These are phyloP conservation scores for Solanum chaucha DNA, from an alignment of 257 asterid genomes.

Conservation along the genomic window DNA sequence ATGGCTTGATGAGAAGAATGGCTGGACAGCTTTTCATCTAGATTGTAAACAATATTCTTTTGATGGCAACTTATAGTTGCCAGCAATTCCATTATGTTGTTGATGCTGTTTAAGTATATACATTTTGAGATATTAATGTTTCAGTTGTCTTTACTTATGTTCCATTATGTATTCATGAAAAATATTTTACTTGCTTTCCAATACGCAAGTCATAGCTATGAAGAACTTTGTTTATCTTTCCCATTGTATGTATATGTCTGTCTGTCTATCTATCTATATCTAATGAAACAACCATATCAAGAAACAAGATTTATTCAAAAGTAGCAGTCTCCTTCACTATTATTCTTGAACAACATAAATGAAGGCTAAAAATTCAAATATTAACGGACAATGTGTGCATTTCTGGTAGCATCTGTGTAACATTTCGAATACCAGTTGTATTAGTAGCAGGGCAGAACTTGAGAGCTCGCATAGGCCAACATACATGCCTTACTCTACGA, in stretches of 20 bases:
- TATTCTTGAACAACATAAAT: not conserved
- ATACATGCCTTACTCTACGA: constrained; percentile 12
- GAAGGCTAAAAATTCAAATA: not conserved
- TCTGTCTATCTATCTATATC: not conserved
- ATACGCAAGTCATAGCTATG: not conserved
- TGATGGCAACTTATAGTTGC: constrained; percentile 9
- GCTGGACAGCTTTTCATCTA: constrained; percentile 51
- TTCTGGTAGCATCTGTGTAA: constrained; percentile 19
- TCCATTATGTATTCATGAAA: not conserved
- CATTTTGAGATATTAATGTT: not conserved
- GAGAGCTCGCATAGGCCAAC: constrained; percentile 21
- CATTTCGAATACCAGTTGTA: constrained; percentile 1
- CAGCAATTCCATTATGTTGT: not conserved
- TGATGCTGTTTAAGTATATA: not conserved
- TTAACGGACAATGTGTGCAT: constrained; percentile 13
- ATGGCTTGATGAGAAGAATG: constrained; percentile 58
- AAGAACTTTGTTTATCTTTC: not conserved
- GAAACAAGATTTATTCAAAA: not conserved
- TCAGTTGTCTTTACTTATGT: not conserved
- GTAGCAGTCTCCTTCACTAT: not conserved
- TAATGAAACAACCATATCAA: not conserved
- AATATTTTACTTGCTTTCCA: not conserved
- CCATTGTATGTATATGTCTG: not conserved
- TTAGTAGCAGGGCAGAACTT: constrained; percentile 4
- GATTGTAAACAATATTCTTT: not conserved